Evolutionary conservation across 805 yeast species (phyloP), one percentile per base, ranked within the genome.

Genomic region (Ogataea thermomethanolica): DNA sequence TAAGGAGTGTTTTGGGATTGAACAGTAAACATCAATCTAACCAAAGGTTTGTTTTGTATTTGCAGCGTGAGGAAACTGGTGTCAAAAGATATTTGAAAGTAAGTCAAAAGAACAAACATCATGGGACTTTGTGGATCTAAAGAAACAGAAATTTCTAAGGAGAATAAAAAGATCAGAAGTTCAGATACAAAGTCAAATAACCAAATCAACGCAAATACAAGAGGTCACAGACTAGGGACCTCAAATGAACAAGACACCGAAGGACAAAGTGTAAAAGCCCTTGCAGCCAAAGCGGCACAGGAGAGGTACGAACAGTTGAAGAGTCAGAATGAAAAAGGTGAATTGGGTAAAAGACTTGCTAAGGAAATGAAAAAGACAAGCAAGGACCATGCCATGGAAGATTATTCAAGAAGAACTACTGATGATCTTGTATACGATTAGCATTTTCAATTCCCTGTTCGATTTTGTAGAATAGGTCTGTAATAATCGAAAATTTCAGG

Each of bases 261-360:
- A 9, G 35, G 25, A 3, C 29, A 48, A 31, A 29, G 41, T 35
- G 62, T 61, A 2, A 54, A 51, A 31, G 53, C 54, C 33, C 23
- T 56, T 37, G 62, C 61, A 8, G 62, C 62, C 7, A 39, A 46
- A 25, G 64, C 64, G 4, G 64, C 64, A 6, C 48, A 54, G 27
- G 45, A 47, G 9, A 41, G 63, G 33, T 45, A 33, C 10, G 42
- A 41, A 8, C 32, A 46, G 24, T 53, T 40, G 5, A 46, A 41
- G 24, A 24, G 29, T 13, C 47, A 46, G 29, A 51, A 54, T 15
- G 48, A 54, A 27, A 39, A 40, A 14, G 64, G 64, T 8, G 48
- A 48, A 20, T 37, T 59, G 26, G 59, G 61, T 10, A 51, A 49
- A 41, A 51, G 50, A 23, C 43, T 59, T 8, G 62, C 59, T 1